phyloP scores from a whole-genome alignment of 768 basidiomycete species.

The Calocybe cyanea region DNA sequence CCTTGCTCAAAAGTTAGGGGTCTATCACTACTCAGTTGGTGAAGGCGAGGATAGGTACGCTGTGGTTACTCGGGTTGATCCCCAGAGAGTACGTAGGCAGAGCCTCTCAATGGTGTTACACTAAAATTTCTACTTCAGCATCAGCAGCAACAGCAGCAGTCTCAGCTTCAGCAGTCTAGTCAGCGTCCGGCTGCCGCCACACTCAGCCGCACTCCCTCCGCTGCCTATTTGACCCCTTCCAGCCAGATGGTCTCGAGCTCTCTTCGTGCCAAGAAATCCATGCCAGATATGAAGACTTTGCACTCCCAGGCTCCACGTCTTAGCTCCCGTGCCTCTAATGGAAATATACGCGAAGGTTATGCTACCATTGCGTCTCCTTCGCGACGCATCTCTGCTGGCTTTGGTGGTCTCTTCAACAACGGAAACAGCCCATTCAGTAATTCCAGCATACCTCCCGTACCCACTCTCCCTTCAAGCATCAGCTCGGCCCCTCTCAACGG shows the following conservation, averaged over 20 bases:
- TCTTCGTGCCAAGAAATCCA: constrained; percentile 93
- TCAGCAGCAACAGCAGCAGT: constrained; percentile 32
- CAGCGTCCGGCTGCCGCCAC: constrained; percentile 58
- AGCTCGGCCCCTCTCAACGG: constrained; percentile 44
- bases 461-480: constrained; percentile 63
- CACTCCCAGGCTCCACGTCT: constrained; percentile 78
- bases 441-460: constrained; percentile 68
- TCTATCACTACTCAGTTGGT: constrained; percentile 91
- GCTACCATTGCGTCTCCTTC: constrained; percentile 83
- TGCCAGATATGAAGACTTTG: constrained; percentile 94
- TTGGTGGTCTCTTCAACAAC: constrained; percentile 66
- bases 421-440: constrained; percentile 36
- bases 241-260: constrained; percentile 45
- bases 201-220: constrained; percentile 77
- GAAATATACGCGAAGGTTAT: constrained; percentile 84
- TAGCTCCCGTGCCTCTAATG: constrained; percentile 77
- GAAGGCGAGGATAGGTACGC: constrained; percentile 92
- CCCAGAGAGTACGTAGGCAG: constrained; percentile 59
- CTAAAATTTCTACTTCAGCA: constrained; percentile 7
- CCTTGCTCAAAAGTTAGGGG: constrained; percentile 93
- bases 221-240: constrained; percentile 60
- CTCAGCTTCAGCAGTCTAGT: constrained; percentile 37
- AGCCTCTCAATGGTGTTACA: background rate
- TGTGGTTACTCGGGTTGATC: constrained; percentile 89
- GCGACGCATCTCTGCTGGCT: constrained; percentile 69